phyloP scores from a whole-genome alignment of 192 early-diverging fungal species.

The Backusella westeae region DNA sequence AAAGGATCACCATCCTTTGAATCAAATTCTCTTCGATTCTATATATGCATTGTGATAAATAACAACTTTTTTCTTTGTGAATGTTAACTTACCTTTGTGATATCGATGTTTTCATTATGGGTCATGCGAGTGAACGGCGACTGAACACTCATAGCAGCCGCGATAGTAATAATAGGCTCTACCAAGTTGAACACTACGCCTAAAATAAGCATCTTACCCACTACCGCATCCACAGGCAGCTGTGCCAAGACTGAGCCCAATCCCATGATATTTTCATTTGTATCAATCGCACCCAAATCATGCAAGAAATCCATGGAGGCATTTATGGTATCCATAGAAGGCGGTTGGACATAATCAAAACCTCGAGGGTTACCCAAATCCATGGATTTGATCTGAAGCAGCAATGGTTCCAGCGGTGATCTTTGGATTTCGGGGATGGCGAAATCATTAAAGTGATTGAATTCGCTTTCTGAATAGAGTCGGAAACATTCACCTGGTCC shows the following conservation, averaged over 20 bases:
- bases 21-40: constrained; percentile 50
- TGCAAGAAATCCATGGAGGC: constrained; percentile 43
- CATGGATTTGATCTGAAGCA: constrained; percentile 59
- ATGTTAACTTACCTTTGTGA: constrained; percentile 41
- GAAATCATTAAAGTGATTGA: constrained; percentile 56
- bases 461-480: constrained; percentile 62
- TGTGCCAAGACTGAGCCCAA: constrained; percentile 53
- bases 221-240: constrained; percentile 59
- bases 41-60: not conserved
- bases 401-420: constrained; percentile 56
- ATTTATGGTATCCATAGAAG: constrained; percentile 41
- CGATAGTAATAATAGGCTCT: constrained; percentile 55
- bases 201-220: constrained; percentile 69
- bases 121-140: constrained; percentile 56
- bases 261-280: constrained; percentile 42
- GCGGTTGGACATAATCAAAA: constrained; percentile 60
- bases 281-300: constrained; percentile 50
- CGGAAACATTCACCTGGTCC: constrained; percentile 66
- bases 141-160: constrained; percentile 64
- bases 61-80: not conserved
- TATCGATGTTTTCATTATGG: constrained; percentile 41
- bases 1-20: constrained; percentile 65
- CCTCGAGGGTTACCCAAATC: constrained; percentile 56
- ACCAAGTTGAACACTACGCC: constrained; percentile 51
- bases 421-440: constrained; percentile 66